Conservation (phyloP, 768 basidiomycete species). For the Agaricus subrufescens region DNA sequence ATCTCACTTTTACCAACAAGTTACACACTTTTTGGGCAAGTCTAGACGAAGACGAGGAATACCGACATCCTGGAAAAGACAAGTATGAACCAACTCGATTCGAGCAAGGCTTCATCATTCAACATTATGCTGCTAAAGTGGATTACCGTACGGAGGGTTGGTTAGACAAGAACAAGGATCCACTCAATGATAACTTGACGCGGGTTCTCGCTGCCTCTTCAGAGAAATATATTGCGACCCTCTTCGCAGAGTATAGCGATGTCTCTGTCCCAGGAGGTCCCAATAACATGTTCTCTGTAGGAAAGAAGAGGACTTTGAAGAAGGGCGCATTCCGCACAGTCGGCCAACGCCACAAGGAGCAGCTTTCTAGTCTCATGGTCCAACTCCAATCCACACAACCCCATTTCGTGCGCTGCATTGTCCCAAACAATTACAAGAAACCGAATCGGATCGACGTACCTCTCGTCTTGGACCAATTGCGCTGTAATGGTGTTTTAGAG, state of each 20-base stretch:
- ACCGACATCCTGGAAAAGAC: slow-evolving; percentile 64
- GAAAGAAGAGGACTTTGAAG: slow-evolving; percentile 77
- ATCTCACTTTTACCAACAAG: slow-evolving; percentile 92
- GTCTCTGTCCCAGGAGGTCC: slow-evolving; percentile 28
- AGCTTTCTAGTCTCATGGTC: slow-evolving; percentile 84
- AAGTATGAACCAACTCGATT: slow-evolving; percentile 89
- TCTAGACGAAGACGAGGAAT: slow-evolving; percentile 45
- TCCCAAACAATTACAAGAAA: slow-evolving; percentile 89
- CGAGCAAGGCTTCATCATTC: slow-evolving; percentile 90
- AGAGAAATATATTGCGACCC: slow-evolving; percentile 72
- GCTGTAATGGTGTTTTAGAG: slow-evolving; percentile 98
- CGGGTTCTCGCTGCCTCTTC: slow-evolving; percentile 80
- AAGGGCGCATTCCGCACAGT: slow-evolving; percentile 97
- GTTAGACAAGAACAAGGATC: slow-evolving; percentile 99
- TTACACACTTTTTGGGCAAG: slow-evolving; percentile 74
- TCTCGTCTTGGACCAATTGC: slow-evolving; percentile 90
- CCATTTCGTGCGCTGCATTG: slow-evolving; percentile 97
- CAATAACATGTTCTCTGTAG: slow-evolving; percentile 37
- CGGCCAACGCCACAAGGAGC: slow-evolving; percentile 93
- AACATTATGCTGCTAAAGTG: slow-evolving; percentile 95
- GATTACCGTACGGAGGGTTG: slow-evolving; percentile 95
- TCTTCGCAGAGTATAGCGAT: slow-evolving; percentile 83
- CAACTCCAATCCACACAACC: slow-evolving; percentile 94
- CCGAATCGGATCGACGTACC: slow-evolving; percentile 91
- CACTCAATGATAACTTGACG: slow-evolving; percentile 92